These are phyloP conservation scores for Kwoniella heveanensis DNA, from an alignment of 768 basidiomycete genomes.

Conservation along the genomic window DNA sequence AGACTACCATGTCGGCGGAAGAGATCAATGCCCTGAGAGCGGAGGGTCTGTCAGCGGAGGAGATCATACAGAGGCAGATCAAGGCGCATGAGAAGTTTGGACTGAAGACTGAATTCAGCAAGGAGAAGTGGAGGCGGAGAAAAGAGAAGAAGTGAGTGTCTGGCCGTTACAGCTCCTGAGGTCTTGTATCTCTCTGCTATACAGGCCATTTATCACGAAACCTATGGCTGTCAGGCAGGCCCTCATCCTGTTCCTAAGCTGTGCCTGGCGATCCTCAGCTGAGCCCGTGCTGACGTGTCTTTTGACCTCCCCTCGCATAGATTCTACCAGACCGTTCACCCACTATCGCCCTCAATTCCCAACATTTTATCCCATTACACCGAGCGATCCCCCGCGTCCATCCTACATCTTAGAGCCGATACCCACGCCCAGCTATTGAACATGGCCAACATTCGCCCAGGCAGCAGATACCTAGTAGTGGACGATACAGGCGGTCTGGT, in stretches of 20 bases:
- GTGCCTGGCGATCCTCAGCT: no score
- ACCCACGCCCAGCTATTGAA: constrained; percentile 85
- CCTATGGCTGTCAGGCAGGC: no score
- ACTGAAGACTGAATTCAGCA: constrained; percentile 95
- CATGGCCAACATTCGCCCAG: constrained; percentile 78
- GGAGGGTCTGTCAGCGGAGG: constrained; percentile 81
- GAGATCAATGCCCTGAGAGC: constrained; percentile 84
- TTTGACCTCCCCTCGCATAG: constrained; percentile 59
- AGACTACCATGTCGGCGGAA: constrained; percentile 66
- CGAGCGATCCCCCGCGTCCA: constrained; percentile 69
- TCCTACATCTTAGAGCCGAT: constrained; percentile 83
- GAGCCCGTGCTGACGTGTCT: neutral
- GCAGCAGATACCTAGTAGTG: constrained; percentile 81
- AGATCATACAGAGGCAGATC: constrained; percentile 93
- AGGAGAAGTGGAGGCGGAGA: constrained; percentile 95
- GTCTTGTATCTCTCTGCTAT: no score
- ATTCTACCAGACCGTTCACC: constrained; percentile 82
- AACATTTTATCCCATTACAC: constrained; percentile 91
- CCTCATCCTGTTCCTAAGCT: no score
- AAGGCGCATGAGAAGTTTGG: constrained; percentile 88
- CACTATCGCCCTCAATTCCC: constrained; percentile 80
- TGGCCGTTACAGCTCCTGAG: no score
- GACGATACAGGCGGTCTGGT: constrained; percentile 90
- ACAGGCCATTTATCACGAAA: no score
- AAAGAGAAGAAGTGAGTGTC: constrained; percentile 95